phyloP scores from a whole-genome alignment of 2,329 filamentous ascomycete genomes.

The Alternaria brassicicola region DNA sequence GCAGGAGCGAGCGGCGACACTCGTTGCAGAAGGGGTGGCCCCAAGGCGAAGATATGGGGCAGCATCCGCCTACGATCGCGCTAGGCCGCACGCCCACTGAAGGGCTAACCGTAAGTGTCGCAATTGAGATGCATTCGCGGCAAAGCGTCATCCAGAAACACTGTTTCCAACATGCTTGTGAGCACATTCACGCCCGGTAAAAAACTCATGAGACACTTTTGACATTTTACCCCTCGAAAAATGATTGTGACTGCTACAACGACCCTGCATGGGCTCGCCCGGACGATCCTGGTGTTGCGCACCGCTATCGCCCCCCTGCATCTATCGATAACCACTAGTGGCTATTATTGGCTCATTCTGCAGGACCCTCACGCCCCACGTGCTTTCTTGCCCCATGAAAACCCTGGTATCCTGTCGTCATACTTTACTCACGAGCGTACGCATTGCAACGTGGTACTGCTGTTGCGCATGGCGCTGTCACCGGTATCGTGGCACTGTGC shows the following conservation, averaged over 20 bases:
- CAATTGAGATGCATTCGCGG: background rate
- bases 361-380: constrained; percentile 1
- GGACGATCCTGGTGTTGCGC: constrained; percentile 3
- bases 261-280: constrained; percentile 1
- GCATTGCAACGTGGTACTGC: background rate
- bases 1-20: constrained; percentile 6
- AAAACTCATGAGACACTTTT: background rate
- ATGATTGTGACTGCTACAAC: background rate
- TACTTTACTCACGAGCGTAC: background rate
- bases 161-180: background rate
- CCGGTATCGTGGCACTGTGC: background rate
- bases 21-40: constrained; percentile 7
- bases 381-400: constrained; percentile 4
- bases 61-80: background rate
- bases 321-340: constrained; percentile 14
- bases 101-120: background rate
- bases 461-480: background rate
- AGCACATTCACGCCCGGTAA: background rate
- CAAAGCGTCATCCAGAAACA: background rate
- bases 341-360: constrained; percentile 10
- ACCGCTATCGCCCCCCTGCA: constrained; percentile 13
- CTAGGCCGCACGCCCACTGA: background rate
- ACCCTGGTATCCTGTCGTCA: background rate
- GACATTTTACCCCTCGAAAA: background rate
- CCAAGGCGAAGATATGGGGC: constrained; percentile 5